Conservation (phyloP, 2,329 filamentous ascomycete genomes). For the Cryphonectria nitschkei region DNA sequence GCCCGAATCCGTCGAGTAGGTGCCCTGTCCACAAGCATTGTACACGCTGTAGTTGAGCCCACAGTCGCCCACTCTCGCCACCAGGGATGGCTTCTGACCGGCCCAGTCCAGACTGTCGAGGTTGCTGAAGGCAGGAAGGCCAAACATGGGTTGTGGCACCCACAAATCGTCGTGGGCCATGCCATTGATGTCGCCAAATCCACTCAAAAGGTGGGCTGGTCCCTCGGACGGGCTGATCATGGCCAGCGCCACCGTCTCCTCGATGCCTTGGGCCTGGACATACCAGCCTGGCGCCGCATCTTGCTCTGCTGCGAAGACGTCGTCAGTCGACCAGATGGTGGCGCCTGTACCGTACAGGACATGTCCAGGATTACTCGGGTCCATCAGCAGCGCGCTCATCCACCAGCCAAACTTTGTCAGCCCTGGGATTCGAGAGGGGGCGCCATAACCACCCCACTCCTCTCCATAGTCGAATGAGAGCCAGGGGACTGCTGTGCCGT, state of each 20-base stretch:
- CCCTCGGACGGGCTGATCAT: slow-evolving; percentile 18
- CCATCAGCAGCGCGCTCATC: slow-evolving; percentile 21
- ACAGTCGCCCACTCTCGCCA: slow-evolving; percentile 16
- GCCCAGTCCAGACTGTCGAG: slow-evolving; percentile 22
- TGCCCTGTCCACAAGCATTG: slow-evolving; percentile 12
- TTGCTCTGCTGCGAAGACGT: slow-evolving; percentile 12
- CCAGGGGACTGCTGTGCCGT: slow-evolving; percentile 19
- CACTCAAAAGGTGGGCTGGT: slow-evolving; percentile 15
- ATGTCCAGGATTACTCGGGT: slow-evolving; percentile 1
- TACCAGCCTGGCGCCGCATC: slow-evolving; percentile 9
- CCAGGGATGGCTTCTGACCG: slow-evolving; percentile 13
- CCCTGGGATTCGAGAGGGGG: slow-evolving; percentile 10
- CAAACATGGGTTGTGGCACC: slow-evolving; percentile 20
- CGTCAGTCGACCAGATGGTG: slow-evolving; percentile 19
- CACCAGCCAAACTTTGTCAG: slow-evolving; percentile 22
- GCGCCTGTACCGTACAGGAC: slow-evolving; percentile 20
- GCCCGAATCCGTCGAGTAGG: slow-evolving; percentile 15
- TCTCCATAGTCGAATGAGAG: slow-evolving; percentile 16
- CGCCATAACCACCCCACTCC: slow-evolving; percentile 18
- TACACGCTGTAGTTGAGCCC: slow-evolving; percentile 15
- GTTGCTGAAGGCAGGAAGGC: slow-evolving; percentile 17
- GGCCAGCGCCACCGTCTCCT: slow-evolving; percentile 16
- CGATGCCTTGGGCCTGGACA: slow-evolving; percentile 19
- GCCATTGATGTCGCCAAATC: slow-evolving; percentile 21
- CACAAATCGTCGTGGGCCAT: slow-evolving; percentile 19